Conservation (phyloP, 345 rosid species). For the Noccaea bulbosa region DNA sequence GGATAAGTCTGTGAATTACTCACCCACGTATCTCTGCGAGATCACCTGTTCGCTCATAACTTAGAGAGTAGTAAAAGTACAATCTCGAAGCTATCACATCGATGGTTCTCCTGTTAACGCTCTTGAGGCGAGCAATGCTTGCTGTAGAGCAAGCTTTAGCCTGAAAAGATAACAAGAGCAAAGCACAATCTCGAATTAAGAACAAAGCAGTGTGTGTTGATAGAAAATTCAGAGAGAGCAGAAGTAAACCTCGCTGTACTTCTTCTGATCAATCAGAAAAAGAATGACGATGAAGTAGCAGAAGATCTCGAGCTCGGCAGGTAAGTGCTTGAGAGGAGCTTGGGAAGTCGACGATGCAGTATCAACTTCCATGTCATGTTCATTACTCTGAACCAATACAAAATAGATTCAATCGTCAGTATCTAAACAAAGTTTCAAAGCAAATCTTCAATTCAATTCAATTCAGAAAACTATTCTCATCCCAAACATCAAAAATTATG, state of each 20-base stretch:
- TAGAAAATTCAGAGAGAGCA: neutral
- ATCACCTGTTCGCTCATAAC: constrained; percentile 77
- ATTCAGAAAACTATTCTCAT: neutral
- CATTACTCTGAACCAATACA: constrained; percentile 56
- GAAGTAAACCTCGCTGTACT: constrained; percentile 63
- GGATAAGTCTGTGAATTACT: constrained; percentile 35
- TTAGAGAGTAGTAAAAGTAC: constrained; percentile 74
- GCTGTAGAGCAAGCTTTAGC: constrained; percentile 90
- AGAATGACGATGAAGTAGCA: constrained; percentile 73
- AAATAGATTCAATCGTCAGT: neutral
- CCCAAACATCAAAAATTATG: neutral
- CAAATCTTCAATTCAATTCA: neutral
- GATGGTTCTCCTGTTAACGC: constrained; percentile 70
- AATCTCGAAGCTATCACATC: constrained; percentile 84
- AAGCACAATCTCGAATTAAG: neutral
- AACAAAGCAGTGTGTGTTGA: neutral
- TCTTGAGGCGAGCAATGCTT: constrained; percentile 73
- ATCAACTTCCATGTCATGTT: constrained; percentile 92
- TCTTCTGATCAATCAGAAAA: constrained; percentile 80
- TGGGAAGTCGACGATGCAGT: constrained; percentile 60
- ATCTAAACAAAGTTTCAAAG: neutral
- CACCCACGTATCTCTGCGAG: constrained; percentile 89
- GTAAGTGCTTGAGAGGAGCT: constrained; percentile 57
- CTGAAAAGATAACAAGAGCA: constrained; percentile 43
- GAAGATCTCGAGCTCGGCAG: constrained; percentile 79